Evolutionary conservation across 148 eudicot genomes (phyloP), one percentile per base, ranked within the genome.

Genomic region (Rhododendron henanense): DNA sequence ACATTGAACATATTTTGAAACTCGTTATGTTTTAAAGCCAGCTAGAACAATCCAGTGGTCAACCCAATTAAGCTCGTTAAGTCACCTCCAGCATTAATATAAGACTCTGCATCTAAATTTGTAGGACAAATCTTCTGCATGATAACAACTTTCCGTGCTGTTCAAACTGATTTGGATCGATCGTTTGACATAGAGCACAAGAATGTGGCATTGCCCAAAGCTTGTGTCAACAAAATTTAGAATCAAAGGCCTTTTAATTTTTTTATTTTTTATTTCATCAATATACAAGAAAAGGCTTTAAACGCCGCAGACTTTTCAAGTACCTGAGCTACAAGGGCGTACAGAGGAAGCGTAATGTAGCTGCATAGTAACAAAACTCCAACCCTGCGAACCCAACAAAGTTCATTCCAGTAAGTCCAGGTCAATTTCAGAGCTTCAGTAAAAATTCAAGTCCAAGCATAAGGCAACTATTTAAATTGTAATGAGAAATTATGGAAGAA

Each of bases 311-410:
- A 33, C 35, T 33, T 33, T 33, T 33, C 35, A 33, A 33, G 35
- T 33, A 33, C 35, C 35, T 33, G 35, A 35, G n/a, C 16, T 1
- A 96, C 91, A 78, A 94, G 98, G 85, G 98, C 98, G 61, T 94
- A 94, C 6, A 96, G 90, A 25, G 98, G 98, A 51, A 96, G 94
- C 57, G 97, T 94, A 67, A 90, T 94, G 76, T 96, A 96, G 90
- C 98, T 94, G 92, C 96, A 96, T 74, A 94, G 81, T 86, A 93
- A 44, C 85, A 94, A 86, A 76, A 91, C 91, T 86, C 78, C 89
- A 47, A 93, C 51, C 90, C 98, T 96, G 92, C 84, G 81, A 85
- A 77, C 73, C n/a, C 76, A 83, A 45, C 23, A 50, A 71, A 85
- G 6, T 79, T 65, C 53, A 67, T 28, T 77, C 57, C 9, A 63